Base-by-base conservation (phyloP, 331 rosid species). In the Arachis monticola region DNA sequence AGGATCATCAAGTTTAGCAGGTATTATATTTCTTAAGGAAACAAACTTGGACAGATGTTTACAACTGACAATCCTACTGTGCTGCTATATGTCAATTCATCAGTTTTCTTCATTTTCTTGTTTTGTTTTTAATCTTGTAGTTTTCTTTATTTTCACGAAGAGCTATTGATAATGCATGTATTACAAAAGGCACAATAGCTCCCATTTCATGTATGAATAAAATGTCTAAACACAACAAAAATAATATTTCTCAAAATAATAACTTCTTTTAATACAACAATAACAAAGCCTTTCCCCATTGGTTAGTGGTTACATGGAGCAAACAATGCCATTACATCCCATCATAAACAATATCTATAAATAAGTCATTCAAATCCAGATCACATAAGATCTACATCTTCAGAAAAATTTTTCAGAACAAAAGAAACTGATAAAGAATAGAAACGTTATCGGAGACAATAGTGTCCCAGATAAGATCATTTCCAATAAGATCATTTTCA, bases 341-440 rank as follows among this genome's bases (percentile, higher is more conserved):
- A 13, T 17, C 7, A 13, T 53, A n/a, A 14, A 13, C 31, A 22
- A 53, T n/a, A 6, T 53, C 7, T 53, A 53, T n/a, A 48, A 48
- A 53, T 7, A 51, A 11, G 6, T 8, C 27, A 5, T 2, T 53
- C 2, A 53, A 53, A 13, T 53, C 8, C 7, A 5, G 2, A 27
- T 53, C 30, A 6, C 8, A 38, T 38, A 12, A 17, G 64, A 59
- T 66, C 60, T 46, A 46, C 56, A 22, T 50, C 70, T 79, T 41
- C 31, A n/a, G 35, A 38, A 48, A 48, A 45, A 51, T 9, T 51
- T 17, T 17, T 17, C 22, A 17, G 22, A 17, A 55, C 30, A 75
- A 63, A 63, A 51, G 63, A 79, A 73, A 42, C 71, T 52, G 63
- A 67, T 46, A 44, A 60, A 67, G 31, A 74, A 41, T 13, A 67